Base-by-base conservation (phyloP, 75 land plant species). In the Sequoia sempervirens region DNA sequence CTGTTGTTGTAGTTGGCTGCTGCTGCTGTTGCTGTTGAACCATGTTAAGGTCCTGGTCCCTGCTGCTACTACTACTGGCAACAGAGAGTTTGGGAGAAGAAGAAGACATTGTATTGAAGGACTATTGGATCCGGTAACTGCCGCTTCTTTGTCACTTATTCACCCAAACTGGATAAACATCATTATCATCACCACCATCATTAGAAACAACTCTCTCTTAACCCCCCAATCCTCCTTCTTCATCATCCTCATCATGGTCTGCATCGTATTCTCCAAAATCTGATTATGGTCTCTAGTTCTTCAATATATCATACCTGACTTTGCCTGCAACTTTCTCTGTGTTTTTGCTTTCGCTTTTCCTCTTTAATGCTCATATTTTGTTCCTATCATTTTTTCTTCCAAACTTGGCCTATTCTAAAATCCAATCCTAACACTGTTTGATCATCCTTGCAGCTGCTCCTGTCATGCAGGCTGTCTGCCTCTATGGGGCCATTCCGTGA, bases 401-500 rank as follows among this genome's bases (percentile, higher is more conserved):
- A 34, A 81, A 30, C 68, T 81, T 56, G 82, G 70, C 23, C 64
- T 81, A 56, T 81, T 81, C 56, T 28, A 38, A 81, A 32, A 38
- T 58, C 82, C 28, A 38, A 38, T 81, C 28, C 56, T 56, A 61
- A 23, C 23, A 40, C 80, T 43, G 66, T 61, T 61, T 61, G 66
- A 61, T 61, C 2, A 61, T 61, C 66, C 82, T 81, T 56, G 32
- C 36, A 66, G 36, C 68, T 81, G 82, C 82, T 76, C 47, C 80
- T 76, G 53, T 83, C 50, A 83, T 79, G 84, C 84, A 75, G 84
- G 54, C 52, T 79, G 50, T 83, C 69, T 76, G 84, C 80, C 84
- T 80, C 80, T 20, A 79, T 83, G 85, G 66, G 85, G 82, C 82
- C 82, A 80, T 41, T 61, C 10, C 9, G 45, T 32, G 17, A 70